A percentile compares a stretch with the other conserved stretches of the same genome.
These are phyloP conservation scores for Paecilomyces sp. DNA, from an alignment of 2,329 filamentous ascomycete species.

Conservation along the genomic window DNA sequence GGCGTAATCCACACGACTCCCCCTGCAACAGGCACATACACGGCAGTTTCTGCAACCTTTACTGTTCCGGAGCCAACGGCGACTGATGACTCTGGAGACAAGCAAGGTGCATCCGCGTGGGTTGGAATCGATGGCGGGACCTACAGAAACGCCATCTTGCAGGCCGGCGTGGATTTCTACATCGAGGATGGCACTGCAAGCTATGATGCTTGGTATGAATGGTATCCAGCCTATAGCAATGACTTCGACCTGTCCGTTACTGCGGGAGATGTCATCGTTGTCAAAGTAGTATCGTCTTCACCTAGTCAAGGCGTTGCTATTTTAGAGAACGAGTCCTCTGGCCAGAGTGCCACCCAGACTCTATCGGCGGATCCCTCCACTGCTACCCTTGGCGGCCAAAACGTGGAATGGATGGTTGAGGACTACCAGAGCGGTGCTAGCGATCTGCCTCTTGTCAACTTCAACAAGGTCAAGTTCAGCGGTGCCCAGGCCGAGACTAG, in stretches of 20 bases:
- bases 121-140: background rate
- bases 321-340: background rate
- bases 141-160: background rate
- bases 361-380: background rate
- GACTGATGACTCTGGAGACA: background rate
- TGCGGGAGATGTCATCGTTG: background rate
- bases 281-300: background rate
- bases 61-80: background rate
- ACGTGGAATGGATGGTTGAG: background rate
- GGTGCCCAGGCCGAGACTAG: too few species aligned
- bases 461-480: background rate
- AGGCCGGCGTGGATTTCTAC: background rate
- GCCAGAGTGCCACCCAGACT: background rate
- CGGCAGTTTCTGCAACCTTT: background rate
- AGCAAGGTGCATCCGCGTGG: background rate
- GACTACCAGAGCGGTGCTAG: background rate
- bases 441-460: background rate
- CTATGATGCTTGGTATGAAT: background rate
- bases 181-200: background rate
- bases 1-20: background rate
- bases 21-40: background rate
- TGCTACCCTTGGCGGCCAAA: background rate
- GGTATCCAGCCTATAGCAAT: background rate
- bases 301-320: background rate
- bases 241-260: background rate